Base-by-base conservation (phyloP, 257 asterid genomes). In the Henckelia pumila region DNA sequence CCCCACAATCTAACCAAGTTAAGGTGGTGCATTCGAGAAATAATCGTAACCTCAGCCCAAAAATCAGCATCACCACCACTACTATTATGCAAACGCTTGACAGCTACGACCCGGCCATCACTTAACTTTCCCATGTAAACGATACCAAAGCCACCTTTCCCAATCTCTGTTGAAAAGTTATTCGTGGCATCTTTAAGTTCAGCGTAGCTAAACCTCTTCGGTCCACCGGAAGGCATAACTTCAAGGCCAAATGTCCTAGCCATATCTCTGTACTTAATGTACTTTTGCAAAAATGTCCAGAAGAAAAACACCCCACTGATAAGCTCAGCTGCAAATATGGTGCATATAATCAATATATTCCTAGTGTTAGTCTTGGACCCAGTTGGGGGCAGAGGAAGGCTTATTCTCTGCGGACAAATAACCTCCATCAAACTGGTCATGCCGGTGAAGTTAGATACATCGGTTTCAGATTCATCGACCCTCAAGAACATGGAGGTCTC, bases 11-110 rank as follows among this genome's bases (percentile, higher is more conserved):
- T 66, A 49, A 87, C 96, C 83, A 89, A 71, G 72, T 92, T 92
- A 29, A 89, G 91, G 73, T 92, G 98, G 70, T 92, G 98, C 98
- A 89, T 92, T 13, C 95, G 81, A 8, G 95, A 95, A 33, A 89
- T 92, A 22, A 87, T 92, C 1, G 94, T 89, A 22, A 87, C 95
- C 73, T 92, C 98, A 0, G 96, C 92, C 96, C 90, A 89, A 25
- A 89, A 89, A 64, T 89, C 98, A 8, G 90, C 77, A 72, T 92
- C 95, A 2, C 95, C 95, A 0, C 89, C 86, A 0, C 81, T n/a
- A 0, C 86, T 86, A 78, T 81, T 84, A 78, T 83, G 86, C 77
- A 92, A 69, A 16, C 83, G 60, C 83, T 92, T 92, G 32, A 92
- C 92, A 0, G 96, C 95, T 61, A 92, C 95, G 47, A 80, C 83